A percentile compares a stretch with the other conserved stretches of the same genome.
phyloP scores from a whole-genome alignment of 2,329 filamentous ascomycete species.

The Fusarium nelsonii region DNA sequence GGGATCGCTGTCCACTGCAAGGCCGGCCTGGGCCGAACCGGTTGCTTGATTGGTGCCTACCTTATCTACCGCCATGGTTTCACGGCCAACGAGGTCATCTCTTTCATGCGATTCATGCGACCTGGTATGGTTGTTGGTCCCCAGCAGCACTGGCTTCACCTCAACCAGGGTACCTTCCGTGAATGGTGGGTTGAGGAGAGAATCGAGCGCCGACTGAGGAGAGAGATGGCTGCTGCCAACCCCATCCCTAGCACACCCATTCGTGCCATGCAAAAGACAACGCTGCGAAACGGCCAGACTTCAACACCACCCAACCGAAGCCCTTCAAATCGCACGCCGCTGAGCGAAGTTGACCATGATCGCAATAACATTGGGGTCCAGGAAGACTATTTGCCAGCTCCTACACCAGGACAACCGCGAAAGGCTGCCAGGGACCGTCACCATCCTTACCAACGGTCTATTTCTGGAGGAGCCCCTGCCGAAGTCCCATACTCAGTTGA shows the following conservation, averaged over 20 bases:
- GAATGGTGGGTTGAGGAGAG: conserved; percentile 98
- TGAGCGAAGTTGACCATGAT: conserved; percentile 95
- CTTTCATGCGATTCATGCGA: conserved; percentile 99
- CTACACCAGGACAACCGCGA: conserved; percentile 93
- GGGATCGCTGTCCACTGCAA: conserved; percentile 99
- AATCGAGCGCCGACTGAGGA: conserved; percentile 74
- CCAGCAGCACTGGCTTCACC: conserved; percentile 98
- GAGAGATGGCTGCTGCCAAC: conserved; percentile 66
- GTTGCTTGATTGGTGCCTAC: conserved; percentile 96
- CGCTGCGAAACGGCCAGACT: conserved; percentile 73
- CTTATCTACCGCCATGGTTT: conserved; percentile 98
- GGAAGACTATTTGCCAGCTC: conserved; percentile 93
- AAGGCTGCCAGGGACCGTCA: conserved; percentile 87
- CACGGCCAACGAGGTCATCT: conserved; percentile 96
- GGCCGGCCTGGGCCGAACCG: conserved; percentile 93
- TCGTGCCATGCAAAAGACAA: conserved; percentile 71
- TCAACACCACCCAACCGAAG: conserved; percentile 88
- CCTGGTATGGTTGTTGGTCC: conserved; percentile 99
- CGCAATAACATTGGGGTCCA: conserved; percentile 74
- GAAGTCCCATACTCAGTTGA: conserved; percentile 67
- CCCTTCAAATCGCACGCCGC: conserved; percentile 80
- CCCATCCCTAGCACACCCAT: conserved; percentile 69
- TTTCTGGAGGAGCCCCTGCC: conserved; percentile 58
- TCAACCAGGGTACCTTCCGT: conserved; percentile 97
- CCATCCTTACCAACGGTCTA: conserved; percentile 75